phyloP scores from a whole-genome alignment of 352 stramenopile species.

The Stramenopiles sp. region DNA sequence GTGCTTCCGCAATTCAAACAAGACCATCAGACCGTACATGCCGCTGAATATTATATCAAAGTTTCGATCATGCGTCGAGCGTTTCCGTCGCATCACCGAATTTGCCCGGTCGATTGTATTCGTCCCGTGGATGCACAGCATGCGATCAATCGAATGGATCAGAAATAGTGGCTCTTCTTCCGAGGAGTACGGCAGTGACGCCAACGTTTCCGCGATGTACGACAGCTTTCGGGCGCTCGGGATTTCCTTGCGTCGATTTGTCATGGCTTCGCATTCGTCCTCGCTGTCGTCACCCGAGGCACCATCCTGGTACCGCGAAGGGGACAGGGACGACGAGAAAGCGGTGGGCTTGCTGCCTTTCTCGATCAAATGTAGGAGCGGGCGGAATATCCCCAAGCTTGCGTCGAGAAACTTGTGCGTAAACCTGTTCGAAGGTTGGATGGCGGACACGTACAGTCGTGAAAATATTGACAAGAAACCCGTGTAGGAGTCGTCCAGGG shows the following conservation, averaged over 20 bases:
- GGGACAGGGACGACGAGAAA: too few species aligned
- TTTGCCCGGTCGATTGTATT: constrained; percentile 19
- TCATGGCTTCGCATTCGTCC: constrained; percentile 14
- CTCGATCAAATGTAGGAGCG: too few species aligned
- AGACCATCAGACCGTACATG: constrained; percentile 23
- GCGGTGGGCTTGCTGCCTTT: too few species aligned
- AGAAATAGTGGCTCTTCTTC: constrained; percentile 41
- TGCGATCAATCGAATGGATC: constrained; percentile 34
- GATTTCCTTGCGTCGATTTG: constrained; percentile 14
- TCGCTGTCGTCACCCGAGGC: constrained; percentile 12
- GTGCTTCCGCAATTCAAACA: constrained; percentile 25
- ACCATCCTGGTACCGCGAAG: constrained; percentile 17
- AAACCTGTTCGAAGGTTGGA: too few species aligned
- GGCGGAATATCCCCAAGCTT: too few species aligned
- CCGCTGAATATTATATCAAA: too few species aligned
- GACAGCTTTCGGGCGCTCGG: constrained; percentile 18
- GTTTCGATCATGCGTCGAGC: constrained; percentile 7
- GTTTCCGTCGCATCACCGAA: neutral
- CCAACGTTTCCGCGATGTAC: constrained; percentile 40
- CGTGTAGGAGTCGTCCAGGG: too few species aligned
- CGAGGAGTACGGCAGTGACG: constrained; percentile 38
- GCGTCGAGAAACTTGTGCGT: too few species aligned
- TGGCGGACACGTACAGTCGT: too few species aligned
- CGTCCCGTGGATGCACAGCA: constrained; percentile 34
- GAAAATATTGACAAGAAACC: too few species aligned